phyloP scores from a whole-genome alignment of 768 basidiomycete genomes.

The Xerocomellus intermedius region DNA sequence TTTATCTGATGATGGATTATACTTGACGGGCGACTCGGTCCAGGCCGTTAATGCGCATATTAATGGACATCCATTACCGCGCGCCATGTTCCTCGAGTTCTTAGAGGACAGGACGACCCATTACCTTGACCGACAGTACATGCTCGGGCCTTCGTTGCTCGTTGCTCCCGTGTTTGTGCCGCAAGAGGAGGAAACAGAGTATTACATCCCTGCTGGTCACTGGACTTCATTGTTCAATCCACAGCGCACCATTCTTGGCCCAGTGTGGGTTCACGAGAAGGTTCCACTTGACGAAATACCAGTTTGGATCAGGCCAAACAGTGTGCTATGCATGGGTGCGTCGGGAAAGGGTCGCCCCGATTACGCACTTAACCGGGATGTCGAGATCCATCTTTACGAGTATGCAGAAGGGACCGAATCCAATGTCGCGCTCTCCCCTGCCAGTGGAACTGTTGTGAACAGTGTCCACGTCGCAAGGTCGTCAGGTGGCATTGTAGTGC shows the following conservation, averaged over 20 bases:
- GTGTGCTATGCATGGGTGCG: slow-evolving; percentile 39
- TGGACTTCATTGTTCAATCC: slow-evolving; percentile 64
- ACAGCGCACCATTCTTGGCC: slow-evolving; percentile 52
- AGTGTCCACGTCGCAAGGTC: slow-evolving; percentile 13
- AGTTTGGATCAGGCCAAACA: slow-evolving; percentile 61
- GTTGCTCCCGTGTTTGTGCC: slow-evolving; percentile 63
- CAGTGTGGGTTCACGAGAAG: slow-evolving; percentile 58
- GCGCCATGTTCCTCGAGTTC: slow-evolving; percentile 70
- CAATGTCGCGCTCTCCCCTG: slow-evolving; percentile 16
- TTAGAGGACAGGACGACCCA: slow-evolving; percentile 57
- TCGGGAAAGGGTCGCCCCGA: slow-evolving; percentile 50
- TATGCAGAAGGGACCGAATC: slow-evolving; percentile 40
- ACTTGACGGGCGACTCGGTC: background rate
- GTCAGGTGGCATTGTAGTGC: slow-evolving; percentile 6
- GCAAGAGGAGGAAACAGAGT: slow-evolving; percentile 51
- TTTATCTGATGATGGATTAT: background rate
- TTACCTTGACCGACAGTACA: slow-evolving; percentile 58
- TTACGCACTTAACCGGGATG: slow-evolving; percentile 35
- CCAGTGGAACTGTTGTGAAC: slow-evolving; percentile 2
- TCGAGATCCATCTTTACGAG: slow-evolving; percentile 56
- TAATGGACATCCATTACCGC: slow-evolving; percentile 55
- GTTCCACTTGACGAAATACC: slow-evolving; percentile 66
- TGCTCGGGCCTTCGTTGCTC: slow-evolving; percentile 57
- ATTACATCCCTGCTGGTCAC: slow-evolving; percentile 57
- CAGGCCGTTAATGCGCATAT: slow-evolving; percentile 52